phyloP scores from a whole-genome alignment of 352 stramenopile species.

The Thraustochytrium striatum region DNA sequence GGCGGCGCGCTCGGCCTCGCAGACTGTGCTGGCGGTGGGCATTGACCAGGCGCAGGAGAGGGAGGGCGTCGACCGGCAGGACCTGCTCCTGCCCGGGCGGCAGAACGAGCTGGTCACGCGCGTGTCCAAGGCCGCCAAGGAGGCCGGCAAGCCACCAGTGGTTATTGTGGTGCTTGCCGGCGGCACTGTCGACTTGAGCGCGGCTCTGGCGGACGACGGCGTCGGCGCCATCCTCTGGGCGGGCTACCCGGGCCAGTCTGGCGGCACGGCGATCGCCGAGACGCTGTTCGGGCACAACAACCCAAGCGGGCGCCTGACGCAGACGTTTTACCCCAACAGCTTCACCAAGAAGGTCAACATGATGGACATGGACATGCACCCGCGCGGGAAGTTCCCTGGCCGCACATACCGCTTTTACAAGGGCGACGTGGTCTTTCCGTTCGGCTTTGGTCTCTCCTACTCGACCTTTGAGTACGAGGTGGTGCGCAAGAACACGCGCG shows the following conservation, averaged over 20 bases:
- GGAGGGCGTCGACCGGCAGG: constrained; percentile 67
- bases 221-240: constrained; percentile 68
- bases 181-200: constrained; percentile 65
- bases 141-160: constrained; percentile 60
- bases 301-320: constrained; percentile 70
- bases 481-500: neutral
- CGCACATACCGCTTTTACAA: constrained; percentile 86
- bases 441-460: constrained; percentile 82
- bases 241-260: constrained; percentile 75
- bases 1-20: constrained; percentile 57
- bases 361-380: constrained; percentile 75
- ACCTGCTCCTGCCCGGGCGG: constrained; percentile 65
- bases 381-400: constrained; percentile 68
- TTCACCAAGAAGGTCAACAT: constrained; percentile 50
- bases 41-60: constrained; percentile 60
- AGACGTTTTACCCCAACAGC: constrained; percentile 73
- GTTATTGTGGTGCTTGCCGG: constrained; percentile 80
- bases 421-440: constrained; percentile 75
- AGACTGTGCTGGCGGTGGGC: constrained; percentile 72
- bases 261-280: constrained; percentile 67
- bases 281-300: constrained; percentile 74
- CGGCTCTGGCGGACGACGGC: constrained; percentile 52
- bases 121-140: constrained; percentile 59
- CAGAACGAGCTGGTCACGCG: constrained; percentile 70
- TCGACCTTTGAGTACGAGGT: constrained; percentile 64